These are phyloP conservation scores for Aspergillus sp. DNA, from an alignment of 2,329 filamentous ascomycete species.

Conservation along the genomic window DNA sequence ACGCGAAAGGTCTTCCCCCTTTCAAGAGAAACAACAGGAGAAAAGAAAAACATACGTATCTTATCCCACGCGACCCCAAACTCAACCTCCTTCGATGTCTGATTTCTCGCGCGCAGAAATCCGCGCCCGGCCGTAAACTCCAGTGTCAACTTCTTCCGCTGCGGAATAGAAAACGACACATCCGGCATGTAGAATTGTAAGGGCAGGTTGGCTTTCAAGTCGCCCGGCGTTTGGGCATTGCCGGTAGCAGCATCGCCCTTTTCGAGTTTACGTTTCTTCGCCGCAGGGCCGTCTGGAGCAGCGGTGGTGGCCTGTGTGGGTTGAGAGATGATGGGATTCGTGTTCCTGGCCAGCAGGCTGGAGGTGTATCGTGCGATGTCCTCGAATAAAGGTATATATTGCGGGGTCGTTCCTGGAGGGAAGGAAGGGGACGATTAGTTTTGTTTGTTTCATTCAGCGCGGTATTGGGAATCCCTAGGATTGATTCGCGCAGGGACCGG, in stretches of 20 bases:
- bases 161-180: conserved; percentile 61
- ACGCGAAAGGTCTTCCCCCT: background rate
- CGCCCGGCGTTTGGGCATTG: conserved; percentile 29
- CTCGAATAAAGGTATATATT: conserved; percentile 45
- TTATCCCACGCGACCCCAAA: conserved; percentile 52
- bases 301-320: conserved; percentile 21
- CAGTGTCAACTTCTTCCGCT: conserved; percentile 63
- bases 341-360: conserved; percentile 35
- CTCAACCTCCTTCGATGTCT: conserved; percentile 53
- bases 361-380: conserved; percentile 50
- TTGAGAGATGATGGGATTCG: conserved; percentile 24
- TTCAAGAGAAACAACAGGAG: background rate
- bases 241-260: conserved; percentile 32
- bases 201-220: conserved; percentile 34
- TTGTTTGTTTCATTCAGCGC: background rate
- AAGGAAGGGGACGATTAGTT: conserved; percentile 3
- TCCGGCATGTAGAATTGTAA: conserved; percentile 52
- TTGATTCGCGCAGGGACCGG: background rate
- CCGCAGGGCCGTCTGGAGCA: conserved; percentile 33
- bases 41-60: conserved; percentile 42
- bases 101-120: conserved; percentile 51
- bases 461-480: background rate
- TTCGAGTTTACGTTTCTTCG: conserved; percentile 53
- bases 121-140: conserved; percentile 50
- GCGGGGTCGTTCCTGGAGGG: conserved; percentile 35